phyloP scores from a whole-genome alignment of 2,329 filamentous ascomycete genomes.

The Cladophialophora chaetospira region DNA sequence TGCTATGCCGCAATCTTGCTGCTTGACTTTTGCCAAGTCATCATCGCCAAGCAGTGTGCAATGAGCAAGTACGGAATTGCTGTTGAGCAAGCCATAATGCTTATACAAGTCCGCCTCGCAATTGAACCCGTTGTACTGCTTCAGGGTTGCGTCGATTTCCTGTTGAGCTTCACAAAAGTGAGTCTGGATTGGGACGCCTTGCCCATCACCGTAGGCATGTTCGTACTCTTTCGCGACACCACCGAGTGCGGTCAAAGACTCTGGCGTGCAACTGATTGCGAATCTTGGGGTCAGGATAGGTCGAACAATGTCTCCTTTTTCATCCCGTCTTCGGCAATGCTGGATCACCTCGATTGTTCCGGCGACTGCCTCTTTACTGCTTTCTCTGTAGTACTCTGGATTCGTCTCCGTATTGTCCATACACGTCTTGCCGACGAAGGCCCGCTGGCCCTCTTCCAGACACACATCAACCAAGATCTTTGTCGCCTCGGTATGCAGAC shows the following conservation, averaged over 20 bases:
- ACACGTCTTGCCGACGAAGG: slow-evolving; percentile 64
- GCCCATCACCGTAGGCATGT: slow-evolving; percentile 23
- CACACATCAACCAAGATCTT: slow-evolving; percentile 60
- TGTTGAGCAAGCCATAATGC: slow-evolving; percentile 55
- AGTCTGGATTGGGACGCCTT: slow-evolving; percentile 57
- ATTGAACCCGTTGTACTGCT: slow-evolving; percentile 55
- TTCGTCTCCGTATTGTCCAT: slow-evolving; percentile 54
- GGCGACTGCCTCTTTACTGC: slow-evolving; percentile 25
- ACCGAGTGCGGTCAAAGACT: slow-evolving; percentile 57
- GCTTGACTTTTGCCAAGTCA: slow-evolving; percentile 52
- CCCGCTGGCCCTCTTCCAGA: slow-evolving; percentile 57
- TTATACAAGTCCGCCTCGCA: slow-evolving; percentile 62
- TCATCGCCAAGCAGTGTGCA: slow-evolving; percentile 59
- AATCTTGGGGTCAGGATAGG: slow-evolving; percentile 59
- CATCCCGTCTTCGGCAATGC: slow-evolving; percentile 50
- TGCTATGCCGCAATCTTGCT: slow-evolving; percentile 56
- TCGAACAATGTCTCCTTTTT: slow-evolving; percentile 45
- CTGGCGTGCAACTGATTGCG: slow-evolving; percentile 58
- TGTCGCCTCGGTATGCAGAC: slow-evolving; percentile 59
- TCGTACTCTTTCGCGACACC: slow-evolving; percentile 50
- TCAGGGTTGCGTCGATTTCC: slow-evolving; percentile 55
- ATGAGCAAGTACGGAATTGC: slow-evolving; percentile 61
- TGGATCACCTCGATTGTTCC: slow-evolving; percentile 36
- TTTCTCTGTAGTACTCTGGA: slow-evolving; percentile 38
- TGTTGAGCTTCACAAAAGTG: slow-evolving; percentile 65